Percentiles rank a stretch among this genome's conserved stretches.
Evolutionary conservation across 305 asterid species (phyloP).

Genomic region (Solanum hybrid): DNA sequence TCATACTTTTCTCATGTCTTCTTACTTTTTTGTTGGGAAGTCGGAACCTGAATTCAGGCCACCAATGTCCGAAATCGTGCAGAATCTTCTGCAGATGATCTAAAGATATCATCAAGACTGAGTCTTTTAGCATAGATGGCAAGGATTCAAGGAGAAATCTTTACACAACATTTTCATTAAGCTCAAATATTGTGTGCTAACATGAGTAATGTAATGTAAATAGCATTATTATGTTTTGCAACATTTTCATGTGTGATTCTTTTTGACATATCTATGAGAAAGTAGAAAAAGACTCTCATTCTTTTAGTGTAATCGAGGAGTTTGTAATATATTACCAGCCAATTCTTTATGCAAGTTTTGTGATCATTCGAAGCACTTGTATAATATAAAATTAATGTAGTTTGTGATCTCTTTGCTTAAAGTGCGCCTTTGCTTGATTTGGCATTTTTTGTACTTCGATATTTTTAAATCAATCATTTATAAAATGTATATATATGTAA

Average conservation of each 20-base stretch:
- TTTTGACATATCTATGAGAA: not conserved
- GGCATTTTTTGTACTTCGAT: not conserved
- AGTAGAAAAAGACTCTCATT: not conserved
- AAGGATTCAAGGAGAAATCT: not conserved
- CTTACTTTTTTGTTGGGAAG: not conserved
- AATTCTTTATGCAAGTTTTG: not conserved
- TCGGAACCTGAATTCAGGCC: slow-evolving; percentile 18
- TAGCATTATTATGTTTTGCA: not conserved
- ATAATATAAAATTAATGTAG: not conserved
- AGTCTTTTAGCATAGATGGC: not conserved
- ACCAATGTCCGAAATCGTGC: slow-evolving; percentile 14
- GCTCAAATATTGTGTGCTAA: not conserved
- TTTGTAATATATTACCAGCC: not conserved
- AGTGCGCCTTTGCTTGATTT: not conserved
- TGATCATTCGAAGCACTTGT: not conserved
- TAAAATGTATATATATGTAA: not conserved
- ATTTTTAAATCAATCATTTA: not conserved
- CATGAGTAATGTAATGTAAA: not conserved
- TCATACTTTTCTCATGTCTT: not conserved
- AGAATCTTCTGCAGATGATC: slow-evolving; percentile 11
- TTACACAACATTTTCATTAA: not conserved
- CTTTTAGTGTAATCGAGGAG: not conserved
- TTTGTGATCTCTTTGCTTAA: not conserved
- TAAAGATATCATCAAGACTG: not conserved
- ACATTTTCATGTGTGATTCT: not conserved